Evolutionary conservation across 2,329 filamentous ascomycete genomes (phyloP).

Genomic region (Fusarium sp.): DNA sequence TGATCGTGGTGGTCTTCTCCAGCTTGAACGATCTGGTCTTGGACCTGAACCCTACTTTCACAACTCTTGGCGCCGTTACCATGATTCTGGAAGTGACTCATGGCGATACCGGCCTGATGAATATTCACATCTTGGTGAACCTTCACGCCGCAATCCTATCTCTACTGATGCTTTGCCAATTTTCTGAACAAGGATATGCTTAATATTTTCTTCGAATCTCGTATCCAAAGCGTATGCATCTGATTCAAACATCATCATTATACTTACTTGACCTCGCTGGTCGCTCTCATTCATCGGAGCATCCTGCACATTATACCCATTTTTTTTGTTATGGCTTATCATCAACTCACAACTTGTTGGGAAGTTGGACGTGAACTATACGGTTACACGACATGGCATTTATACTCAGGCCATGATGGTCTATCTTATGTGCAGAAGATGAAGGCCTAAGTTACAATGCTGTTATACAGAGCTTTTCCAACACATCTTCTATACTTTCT

Average conservation of each 20-base stretch:
- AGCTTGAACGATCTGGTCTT: slow-evolving; percentile 64
- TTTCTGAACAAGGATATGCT: slow-evolving; percentile 14
- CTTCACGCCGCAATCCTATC: slow-evolving; percentile 33
- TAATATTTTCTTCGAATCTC: neutral
- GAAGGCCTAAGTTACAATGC: neutral
- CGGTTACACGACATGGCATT: slow-evolving; percentile 3
- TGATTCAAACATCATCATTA: slow-evolving; percentile 14
- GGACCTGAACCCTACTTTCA: slow-evolving; percentile 46
- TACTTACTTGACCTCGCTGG: slow-evolving; percentile 13
- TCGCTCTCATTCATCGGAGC: slow-evolving; percentile 3
- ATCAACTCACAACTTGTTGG: slow-evolving; percentile 5
- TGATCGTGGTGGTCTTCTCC: slow-evolving; percentile 74
- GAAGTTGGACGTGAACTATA: slow-evolving; percentile 2
- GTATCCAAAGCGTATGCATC: neutral
- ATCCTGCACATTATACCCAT: slow-evolving; percentile 32
- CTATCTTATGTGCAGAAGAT: slow-evolving; percentile 10
- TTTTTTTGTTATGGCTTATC: slow-evolving; percentile 33
- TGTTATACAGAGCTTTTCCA: slow-evolving; percentile 3
- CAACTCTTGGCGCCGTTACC: slow-evolving; percentile 33
- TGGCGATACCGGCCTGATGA: slow-evolving; percentile 32
- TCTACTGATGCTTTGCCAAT: slow-evolving; percentile 36
- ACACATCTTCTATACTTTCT: slow-evolving; percentile 1
- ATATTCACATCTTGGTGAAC: slow-evolving; percentile 20
- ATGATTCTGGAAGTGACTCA: slow-evolving; percentile 3
- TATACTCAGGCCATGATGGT: slow-evolving; percentile 4